These are phyloP conservation scores for Tothia fuscella DNA, from an alignment of 2,329 filamentous ascomycete species.

Conservation along the genomic window DNA sequence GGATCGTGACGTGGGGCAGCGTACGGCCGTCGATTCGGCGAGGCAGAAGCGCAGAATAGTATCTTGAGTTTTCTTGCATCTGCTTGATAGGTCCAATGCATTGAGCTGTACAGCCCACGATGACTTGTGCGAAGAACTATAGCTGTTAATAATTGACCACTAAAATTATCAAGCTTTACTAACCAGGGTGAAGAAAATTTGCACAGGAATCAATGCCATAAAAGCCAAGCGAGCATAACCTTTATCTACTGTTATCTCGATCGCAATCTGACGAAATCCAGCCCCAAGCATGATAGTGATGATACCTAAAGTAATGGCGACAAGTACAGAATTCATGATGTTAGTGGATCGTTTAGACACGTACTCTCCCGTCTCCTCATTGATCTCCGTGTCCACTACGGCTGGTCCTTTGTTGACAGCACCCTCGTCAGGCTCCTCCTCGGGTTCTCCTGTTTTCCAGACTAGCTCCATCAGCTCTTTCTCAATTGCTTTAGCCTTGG, in stretches of 20 bases:
- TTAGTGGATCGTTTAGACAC: constrained; percentile 56
- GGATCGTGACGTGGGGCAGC: constrained; percentile 61
- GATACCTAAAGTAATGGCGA: constrained; percentile 53
- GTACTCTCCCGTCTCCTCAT: constrained; percentile 59
- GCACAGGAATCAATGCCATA: constrained; percentile 53
- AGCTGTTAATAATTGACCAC: not conserved
- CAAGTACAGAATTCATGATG: constrained; percentile 56
- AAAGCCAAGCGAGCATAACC: constrained; percentile 53
- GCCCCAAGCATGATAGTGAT: constrained; percentile 56
- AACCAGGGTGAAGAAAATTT: constrained; percentile 65
- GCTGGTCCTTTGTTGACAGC: constrained; percentile 25
- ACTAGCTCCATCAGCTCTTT: constrained; percentile 66
- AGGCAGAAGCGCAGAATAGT: constrained; percentile 63
- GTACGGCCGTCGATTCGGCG: constrained; percentile 43
- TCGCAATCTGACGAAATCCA: constrained; percentile 56
- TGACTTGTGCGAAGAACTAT: constrained; percentile 65
- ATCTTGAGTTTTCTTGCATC: constrained; percentile 65
- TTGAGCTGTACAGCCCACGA: constrained; percentile 63
- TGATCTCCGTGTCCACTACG: constrained; percentile 45
- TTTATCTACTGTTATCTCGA: constrained; percentile 54
- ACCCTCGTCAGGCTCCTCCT: constrained; percentile 40
- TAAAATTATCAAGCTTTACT: constrained; percentile 8
- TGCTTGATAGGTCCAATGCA: constrained; percentile 65
- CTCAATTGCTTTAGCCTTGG: constrained; percentile 60
- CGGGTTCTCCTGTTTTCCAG: constrained; percentile 47